Base-by-base conservation (phyloP, 768 basidiomycete species). In the Podaxis sp. region DNA sequence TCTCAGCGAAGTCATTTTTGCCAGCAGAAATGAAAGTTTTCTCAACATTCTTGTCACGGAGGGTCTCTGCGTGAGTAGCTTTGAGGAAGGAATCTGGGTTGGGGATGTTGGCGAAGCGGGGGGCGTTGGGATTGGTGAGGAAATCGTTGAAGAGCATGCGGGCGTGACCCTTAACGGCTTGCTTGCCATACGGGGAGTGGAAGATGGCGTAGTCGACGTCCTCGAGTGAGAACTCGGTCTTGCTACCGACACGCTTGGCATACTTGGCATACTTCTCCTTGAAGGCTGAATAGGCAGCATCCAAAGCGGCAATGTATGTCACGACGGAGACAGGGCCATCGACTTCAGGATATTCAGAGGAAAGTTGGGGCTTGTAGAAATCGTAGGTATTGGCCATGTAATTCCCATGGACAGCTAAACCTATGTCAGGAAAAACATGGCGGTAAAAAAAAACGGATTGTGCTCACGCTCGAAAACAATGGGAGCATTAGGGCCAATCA, bases 321-420 rank as follows among this genome's bases (percentile, higher is more conserved):
- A 92, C 91, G 61, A 97, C 91, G 6, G 97, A 96, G 48, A 96
- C 89, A 4, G 96, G 97, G 2, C 97, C 97, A 70, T 99, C 96
- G 52, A 99, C 96, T 68, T 92, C 91, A 62, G 97, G 97, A 74
- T 95, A 96, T 73, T 95, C 93, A 21, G 93, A 95, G 58, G 89
- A 87, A 21, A 98, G 87, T 67, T 93, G 88, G 51, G 97, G 97
- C 80, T 99, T 99, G 88, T 97, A 99, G 75, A 98, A 98, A 77
- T 99, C 97, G 75, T 96, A 98, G 0, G 89, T 93, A 79, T 99
- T 96, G 63, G 90, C 89, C 91, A 98, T 98, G 80, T 95, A 92
- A 54, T 88, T 93, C 25, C 95, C 96, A 75, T 98, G 97, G 65
- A 94, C 83, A 67, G 96, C 96, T 98, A 72, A 7, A 70, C 61